phyloP scores from a whole-genome alignment of 108 stramenopile genomes.

The Schizochytrium sp. region DNA sequence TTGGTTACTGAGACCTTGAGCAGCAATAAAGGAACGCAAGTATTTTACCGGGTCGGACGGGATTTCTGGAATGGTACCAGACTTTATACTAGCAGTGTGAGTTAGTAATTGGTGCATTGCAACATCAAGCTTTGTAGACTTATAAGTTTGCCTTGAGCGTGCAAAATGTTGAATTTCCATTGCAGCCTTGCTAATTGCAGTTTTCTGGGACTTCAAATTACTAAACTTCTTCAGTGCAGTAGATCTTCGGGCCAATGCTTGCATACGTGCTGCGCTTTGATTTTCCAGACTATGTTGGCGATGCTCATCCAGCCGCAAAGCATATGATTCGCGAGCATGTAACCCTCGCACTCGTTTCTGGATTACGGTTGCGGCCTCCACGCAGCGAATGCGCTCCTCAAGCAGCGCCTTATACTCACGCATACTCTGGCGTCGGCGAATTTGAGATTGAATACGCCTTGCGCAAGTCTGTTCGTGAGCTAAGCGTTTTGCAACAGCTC shows the following conservation, averaged over 20 bases:
- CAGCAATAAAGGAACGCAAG: too few species aligned
- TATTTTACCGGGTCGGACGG: too few species aligned
- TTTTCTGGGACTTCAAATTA: too few species aligned
- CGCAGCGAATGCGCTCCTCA: not conserved
- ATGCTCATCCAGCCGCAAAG: not conserved
- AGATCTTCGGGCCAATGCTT: not conserved
- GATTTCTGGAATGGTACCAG: too few species aligned
- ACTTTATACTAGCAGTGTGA: too few species aligned
- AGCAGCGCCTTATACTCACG: not conserved
- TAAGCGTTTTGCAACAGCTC: not conserved
- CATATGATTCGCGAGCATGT: slow-evolving; percentile 6
- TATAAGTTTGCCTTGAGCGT: too few species aligned
- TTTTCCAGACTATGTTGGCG: not conserved
- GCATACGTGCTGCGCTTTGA: not conserved
- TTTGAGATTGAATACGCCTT: not conserved
- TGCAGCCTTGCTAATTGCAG: too few species aligned
- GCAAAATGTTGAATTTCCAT: too few species aligned
- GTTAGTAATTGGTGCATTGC: too few species aligned
- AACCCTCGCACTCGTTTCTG: not conserved
- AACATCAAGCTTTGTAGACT: too few species aligned
- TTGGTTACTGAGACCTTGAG: too few species aligned
- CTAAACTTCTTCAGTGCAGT: too few species aligned
- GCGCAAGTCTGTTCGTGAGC: slow-evolving; percentile 1
- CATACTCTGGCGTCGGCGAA: not conserved
- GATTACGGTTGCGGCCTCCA: not conserved